These are phyloP conservation scores for Anastatica hierochuntica DNA, from an alignment of 345 rosid species.

Conservation along the genomic window DNA sequence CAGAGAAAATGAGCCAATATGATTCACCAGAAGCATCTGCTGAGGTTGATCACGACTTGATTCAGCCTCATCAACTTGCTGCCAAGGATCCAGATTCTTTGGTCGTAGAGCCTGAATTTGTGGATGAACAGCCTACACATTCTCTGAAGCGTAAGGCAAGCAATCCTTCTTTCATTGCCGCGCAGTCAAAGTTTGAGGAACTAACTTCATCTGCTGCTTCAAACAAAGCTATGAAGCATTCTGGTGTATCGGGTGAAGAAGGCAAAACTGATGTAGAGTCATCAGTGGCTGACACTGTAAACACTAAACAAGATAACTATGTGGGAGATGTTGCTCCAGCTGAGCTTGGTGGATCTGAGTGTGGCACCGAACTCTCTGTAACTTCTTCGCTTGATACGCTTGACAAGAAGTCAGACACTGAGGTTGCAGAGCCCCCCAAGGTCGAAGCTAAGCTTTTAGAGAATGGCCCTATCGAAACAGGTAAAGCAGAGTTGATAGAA, in stretches of 20 bases:
- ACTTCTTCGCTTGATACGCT: slow-evolving; percentile 87
- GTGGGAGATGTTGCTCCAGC: slow-evolving; percentile 33
- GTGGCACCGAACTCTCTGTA: slow-evolving; percentile 86
- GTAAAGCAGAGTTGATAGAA: slow-evolving; percentile 20
- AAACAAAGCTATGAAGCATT: slow-evolving; percentile 24
- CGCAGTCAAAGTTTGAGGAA: slow-evolving; percentile 75
- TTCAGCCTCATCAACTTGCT: slow-evolving; percentile 29
- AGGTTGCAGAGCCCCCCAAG: slow-evolving; percentile 31
- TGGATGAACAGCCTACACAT: slow-evolving; percentile 42
- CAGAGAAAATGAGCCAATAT: slow-evolving; percentile 26
- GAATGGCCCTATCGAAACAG: slow-evolving; percentile 24
- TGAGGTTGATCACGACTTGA: slow-evolving; percentile 25
- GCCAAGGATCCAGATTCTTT: slow-evolving; percentile 19
- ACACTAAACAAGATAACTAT: slow-evolving; percentile 21
- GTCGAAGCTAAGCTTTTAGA: slow-evolving; percentile 33
- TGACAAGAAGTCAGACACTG: slow-evolving; percentile 48
- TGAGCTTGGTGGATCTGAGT: slow-evolving; percentile 60
- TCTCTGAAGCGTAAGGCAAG: slow-evolving; percentile 57
- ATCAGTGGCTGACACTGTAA: slow-evolving; percentile 19
- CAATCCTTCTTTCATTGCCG: slow-evolving; percentile 60
- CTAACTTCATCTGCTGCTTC: slow-evolving; percentile 39
- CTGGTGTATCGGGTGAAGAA: slow-evolving; percentile 30
- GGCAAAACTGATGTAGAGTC: slow-evolving; percentile 28
- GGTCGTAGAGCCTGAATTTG: slow-evolving; percentile 31
- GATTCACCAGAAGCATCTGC: slow-evolving; percentile 31